A percentile compares a stretch with the other conserved stretches of the same genome.
phyloP scores from a whole-genome alignment of 2,329 filamentous ascomycete species.

The Pseudomassariella vexata region DNA sequence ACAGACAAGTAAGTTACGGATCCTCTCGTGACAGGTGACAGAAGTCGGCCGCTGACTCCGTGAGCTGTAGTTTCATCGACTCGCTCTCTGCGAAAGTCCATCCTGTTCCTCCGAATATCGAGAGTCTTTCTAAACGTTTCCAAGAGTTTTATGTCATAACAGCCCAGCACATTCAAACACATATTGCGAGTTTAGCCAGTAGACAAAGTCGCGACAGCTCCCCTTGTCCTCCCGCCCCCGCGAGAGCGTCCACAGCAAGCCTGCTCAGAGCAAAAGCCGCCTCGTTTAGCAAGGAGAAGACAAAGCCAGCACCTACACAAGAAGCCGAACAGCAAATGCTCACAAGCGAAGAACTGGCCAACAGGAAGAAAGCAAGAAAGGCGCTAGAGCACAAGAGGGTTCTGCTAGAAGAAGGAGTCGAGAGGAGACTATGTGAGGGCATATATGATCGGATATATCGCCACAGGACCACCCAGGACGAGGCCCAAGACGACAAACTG shows the following conservation, averaged over 20 bases:
- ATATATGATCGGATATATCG: slow-evolving; percentile 87
- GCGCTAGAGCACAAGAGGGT: slow-evolving; percentile 71
- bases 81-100: slow-evolving; percentile 84
- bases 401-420: slow-evolving; percentile 84
- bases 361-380: slow-evolving; percentile 72
- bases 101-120: slow-evolving; percentile 74
- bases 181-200: slow-evolving; percentile 74
- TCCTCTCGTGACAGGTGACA: too few relatives aligned
- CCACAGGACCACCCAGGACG: slow-evolving; percentile 86
- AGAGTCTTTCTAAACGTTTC: slow-evolving; percentile 77
- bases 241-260: slow-evolving; percentile 50
- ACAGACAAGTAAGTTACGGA: slow-evolving; percentile 65
- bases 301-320: slow-evolving; percentile 33
- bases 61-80: slow-evolving; percentile 69
- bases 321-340: slow-evolving; percentile 75
- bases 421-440: slow-evolving; percentile 76
- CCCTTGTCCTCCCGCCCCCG: slow-evolving; percentile 46
- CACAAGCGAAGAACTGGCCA: slow-evolving; percentile 76
- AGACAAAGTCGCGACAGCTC: slow-evolving; percentile 65
- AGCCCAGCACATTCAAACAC: slow-evolving; percentile 76
- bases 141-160: slow-evolving; percentile 89
- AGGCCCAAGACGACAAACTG: slow-evolving; percentile 89
- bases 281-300: slow-evolving; percentile 47
- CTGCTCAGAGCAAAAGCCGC: slow-evolving; percentile 50
- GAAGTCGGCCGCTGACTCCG: slow-evolving; percentile 8